Evolutionary conservation across 1,139 yeast genomes (phyloP).

Genomic region (Debaryomycetaceae sp.): DNA sequence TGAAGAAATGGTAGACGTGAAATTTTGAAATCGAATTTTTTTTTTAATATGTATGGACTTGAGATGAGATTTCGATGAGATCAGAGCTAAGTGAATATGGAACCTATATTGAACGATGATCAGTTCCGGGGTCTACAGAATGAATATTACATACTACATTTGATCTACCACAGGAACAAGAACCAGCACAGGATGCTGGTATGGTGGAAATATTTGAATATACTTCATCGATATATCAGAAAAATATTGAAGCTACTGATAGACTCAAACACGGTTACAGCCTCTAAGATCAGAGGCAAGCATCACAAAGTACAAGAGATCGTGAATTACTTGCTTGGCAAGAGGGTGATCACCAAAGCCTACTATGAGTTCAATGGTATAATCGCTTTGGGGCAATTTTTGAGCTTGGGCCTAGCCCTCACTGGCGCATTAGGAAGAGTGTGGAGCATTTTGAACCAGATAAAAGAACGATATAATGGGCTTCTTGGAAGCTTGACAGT

Average conservation of each 20-base stretch:
- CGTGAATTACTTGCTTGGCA: conserved; percentile 31
- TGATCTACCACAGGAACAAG: conserved; percentile 65
- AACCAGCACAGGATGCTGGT: conserved; percentile 72
- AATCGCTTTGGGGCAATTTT: conserved; percentile 73
- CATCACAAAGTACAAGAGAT: conserved; percentile 17
- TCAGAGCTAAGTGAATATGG: not conserved
- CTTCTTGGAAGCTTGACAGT: too few relatives aligned
- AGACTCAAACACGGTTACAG: conserved; percentile 18
- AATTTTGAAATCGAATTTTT: not conserved
- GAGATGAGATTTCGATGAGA: not conserved
- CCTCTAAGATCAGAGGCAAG: conserved; percentile 9
- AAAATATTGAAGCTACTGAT: conserved; percentile 27
- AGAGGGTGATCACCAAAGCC: conserved; percentile 44
- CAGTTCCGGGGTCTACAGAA: conserved; percentile 9
- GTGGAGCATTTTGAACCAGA: conserved; percentile 25
- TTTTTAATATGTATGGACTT: not conserved
- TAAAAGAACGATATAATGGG: conserved; percentile 13
- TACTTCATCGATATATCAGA: conserved; percentile 57
- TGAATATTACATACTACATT: conserved; percentile 57
- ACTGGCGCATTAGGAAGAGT: conserved; percentile 56
- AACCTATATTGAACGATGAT: not conserved
- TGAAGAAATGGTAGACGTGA: too few relatives aligned
- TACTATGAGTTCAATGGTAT: conserved; percentile 65
- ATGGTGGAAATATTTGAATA: conserved; percentile 75
- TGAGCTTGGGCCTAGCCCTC: conserved; percentile 68